Percentiles rank a stretch among this genome's conserved stretches.
Conservation (phyloP, 2,329 filamentous ascomycete species). For the Fusarium irregulare region DNA sequence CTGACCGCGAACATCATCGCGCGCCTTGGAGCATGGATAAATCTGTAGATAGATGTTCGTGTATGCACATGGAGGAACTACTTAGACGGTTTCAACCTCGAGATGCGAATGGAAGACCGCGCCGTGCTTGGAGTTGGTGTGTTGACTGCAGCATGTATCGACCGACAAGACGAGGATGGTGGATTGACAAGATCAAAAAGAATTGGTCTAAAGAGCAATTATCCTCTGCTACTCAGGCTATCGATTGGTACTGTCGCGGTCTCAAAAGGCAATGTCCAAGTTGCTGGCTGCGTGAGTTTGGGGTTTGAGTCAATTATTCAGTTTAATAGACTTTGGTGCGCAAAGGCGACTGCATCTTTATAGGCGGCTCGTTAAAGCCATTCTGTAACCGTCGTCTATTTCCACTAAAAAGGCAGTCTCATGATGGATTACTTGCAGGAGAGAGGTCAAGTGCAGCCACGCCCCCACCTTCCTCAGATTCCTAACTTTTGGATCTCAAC, state of each 20-base stretch:
- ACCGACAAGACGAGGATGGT: slow-evolving; percentile 40
- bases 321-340: not conserved
- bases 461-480: slow-evolving; percentile 8
- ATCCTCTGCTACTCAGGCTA: slow-evolving; percentile 4
- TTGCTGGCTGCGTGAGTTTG: slow-evolving; percentile 19
- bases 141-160: slow-evolving; percentile 38
- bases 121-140: slow-evolving; percentile 37
- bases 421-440: not conserved
- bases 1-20: slow-evolving; percentile 23
- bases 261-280: slow-evolving; percentile 41
- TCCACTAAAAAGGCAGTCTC: not conserved
- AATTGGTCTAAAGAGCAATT: not conserved
- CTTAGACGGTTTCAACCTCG: slow-evolving; percentile 31
- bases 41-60: slow-evolving; percentile 12
- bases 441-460: not conserved
- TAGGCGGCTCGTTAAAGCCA: not conserved
- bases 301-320: not conserved
- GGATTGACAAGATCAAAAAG: slow-evolving; percentile 13
- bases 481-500: slow-evolving; percentile 22
- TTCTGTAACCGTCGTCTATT: not conserved
- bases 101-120: slow-evolving; percentile 22
- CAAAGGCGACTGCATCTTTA: not conserved
- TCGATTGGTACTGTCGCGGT: slow-evolving; percentile 30
- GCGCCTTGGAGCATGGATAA: slow-evolving; percentile 4
- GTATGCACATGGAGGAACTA: slow-evolving; percentile 22